Base-by-base conservation (phyloP, 1,284 basidiomycete genomes). In the Heterobasidion occidentale region DNA sequence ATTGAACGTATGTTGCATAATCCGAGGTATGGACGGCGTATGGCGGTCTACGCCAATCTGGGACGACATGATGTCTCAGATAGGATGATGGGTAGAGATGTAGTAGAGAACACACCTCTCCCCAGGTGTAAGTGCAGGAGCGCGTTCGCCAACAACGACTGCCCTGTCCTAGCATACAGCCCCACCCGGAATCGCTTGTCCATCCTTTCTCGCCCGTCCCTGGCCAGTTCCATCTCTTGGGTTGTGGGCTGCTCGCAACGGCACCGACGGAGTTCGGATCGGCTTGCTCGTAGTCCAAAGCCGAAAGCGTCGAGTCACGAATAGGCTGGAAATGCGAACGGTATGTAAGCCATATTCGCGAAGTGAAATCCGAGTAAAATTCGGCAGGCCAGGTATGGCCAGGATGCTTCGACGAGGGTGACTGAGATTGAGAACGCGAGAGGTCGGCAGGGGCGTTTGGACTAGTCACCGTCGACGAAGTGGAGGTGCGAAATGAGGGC, bases 161-260 rank as follows among this genome's bases (percentile, higher is more conserved):
- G 96, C 0, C 94, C 95, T 0, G 96, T 98, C 27, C 96, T 75
- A 98, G 71, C 96, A 99, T 98, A 70, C 96, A 99, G 0, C 96
- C 96, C 96, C 96, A 99, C 0, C 96, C 96, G 0, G 92, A 78
- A 74, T 99, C 96, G 62, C 83, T 91, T n/a, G 88, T 92, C 81
- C 93, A 88, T 0, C 88, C 89, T 64, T 86, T 87, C 66, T 91
- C 89, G 0, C 79, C 80, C 1, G 77, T 68, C 35, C 76, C 66
- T 12, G 73, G 73, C 74, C 78, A 81, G 54, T 74, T 72, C 78
- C 77, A 78, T 59, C 70, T 71, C 64, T 72, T 71, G 17, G 68
- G 60, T 54, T 72, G 72, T 54, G 79, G 73, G 60, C 69, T 71
- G 46, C 60, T 65, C 5, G 59, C 56, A 6, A 63, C 38, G 8